Base-by-base conservation (phyloP, 352 stramenopile species). In the Globisporangium cederbergense region DNA sequence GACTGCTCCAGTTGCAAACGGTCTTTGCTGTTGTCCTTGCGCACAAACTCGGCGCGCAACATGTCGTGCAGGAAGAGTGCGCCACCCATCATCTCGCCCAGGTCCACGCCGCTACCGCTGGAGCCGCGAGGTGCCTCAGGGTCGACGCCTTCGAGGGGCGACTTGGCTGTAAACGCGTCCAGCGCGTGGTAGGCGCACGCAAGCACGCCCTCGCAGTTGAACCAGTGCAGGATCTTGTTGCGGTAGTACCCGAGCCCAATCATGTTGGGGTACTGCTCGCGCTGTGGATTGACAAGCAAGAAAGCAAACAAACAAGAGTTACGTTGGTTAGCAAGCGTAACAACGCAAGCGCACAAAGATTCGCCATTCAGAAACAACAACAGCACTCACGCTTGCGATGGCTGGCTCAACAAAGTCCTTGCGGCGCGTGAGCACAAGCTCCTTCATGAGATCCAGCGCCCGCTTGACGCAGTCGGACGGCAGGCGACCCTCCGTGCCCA, bases 191-290 rank as follows among this genome's bases (percentile, higher is more conserved):
- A 93, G 3, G 85, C 83, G 68, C 83, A 91, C 13, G 85, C 83
- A 20, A 93, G 25, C n/a, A 92, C 81, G 49, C 84, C 86, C 56
- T 95, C 86, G 18, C 70, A 72, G 69, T 88, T 86, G 66, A 95
- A 95, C 86, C 83, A 93, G 71, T 95, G 86, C 58, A 95, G 65
- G 20, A 95, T 66, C 65, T 95, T 95, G 71, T 95, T 95, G 68
- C 86, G 83, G 72, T 95, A 95, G 66, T 93, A 92, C 11, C 86
- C 86, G 2, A 95, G 72, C 3, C 84, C 84, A 64, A 95, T 93
- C 81, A 93, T 91, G 71, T 95, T 95, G 14, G 73, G 72, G 65
- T 93, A 93, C 71, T 91, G 78, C 50, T 93, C 86, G 8, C 82
- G 77, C 83, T 91, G 54, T 34, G 16, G 51, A 9, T 34, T 22